These are phyloP conservation scores for Candida ficus DNA, from an alignment of 805 yeast genomes.

Conservation along the genomic window DNA sequence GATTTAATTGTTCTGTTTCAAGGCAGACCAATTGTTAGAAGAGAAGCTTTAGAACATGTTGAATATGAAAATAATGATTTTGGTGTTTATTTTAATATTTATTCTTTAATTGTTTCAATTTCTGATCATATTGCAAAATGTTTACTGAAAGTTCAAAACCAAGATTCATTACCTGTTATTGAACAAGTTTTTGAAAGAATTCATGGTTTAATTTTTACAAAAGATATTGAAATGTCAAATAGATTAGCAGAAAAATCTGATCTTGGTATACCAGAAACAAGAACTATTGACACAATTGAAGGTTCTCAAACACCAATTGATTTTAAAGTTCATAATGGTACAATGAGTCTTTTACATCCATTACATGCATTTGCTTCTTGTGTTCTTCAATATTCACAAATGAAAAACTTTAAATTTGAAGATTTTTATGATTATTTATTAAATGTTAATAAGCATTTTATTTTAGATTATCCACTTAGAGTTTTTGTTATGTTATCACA, in stretches of 20 bases:
- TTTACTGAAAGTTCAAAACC: conserved; percentile 19
- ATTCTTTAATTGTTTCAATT: conserved; percentile 62
- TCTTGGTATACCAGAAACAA: conserved; percentile 1
- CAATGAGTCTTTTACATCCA: conserved; percentile 75
- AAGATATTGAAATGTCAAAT: background rate
- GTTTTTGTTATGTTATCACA: conserved; percentile 77
- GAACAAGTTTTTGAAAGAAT: conserved; percentile 11
- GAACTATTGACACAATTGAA: conserved; percentile 20
- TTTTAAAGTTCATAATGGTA: conserved; percentile 39
- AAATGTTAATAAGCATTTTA: conserved; percentile 1
- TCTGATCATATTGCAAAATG: conserved; percentile 49
- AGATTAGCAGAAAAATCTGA: conserved; percentile 10
- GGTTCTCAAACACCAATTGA: conserved; percentile 28
- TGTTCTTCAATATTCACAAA: conserved; percentile 50
- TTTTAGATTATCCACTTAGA: conserved; percentile 64
- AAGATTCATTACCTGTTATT: conserved; percentile 2
- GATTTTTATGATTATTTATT: conserved; percentile 9
- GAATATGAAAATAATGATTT: conserved; percentile 86
- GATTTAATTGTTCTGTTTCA: conserved; percentile 68
- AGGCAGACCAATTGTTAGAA: conserved; percentile 65
- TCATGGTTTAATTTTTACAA: background rate
- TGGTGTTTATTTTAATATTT: conserved; percentile 27
- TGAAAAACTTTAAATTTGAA: conserved; percentile 4
- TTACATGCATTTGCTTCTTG: conserved; percentile 69
- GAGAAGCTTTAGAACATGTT: conserved; percentile 78